Evolutionary conservation across 1,139 yeast genomes (phyloP), one percentile per base, ranked within the genome.

Genomic region (Debaryomycetaceae sp.): DNA sequence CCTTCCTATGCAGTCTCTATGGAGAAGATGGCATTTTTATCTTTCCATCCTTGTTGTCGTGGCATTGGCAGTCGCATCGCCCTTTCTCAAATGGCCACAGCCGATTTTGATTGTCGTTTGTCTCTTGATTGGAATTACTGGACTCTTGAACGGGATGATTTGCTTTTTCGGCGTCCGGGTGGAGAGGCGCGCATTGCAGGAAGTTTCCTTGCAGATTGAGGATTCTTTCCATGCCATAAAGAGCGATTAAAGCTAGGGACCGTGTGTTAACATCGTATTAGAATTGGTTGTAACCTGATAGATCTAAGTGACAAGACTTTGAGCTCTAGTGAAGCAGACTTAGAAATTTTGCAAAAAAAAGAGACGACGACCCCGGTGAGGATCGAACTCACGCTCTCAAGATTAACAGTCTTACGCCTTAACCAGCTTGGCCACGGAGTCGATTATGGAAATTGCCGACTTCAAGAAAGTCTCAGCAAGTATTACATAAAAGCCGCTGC

Each of bases 91-190:
- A 1, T 55, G 49, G 25, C 44, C 56, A 15, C 68, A 73, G 1
- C 69, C 75, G 10, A 74, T 79, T 71, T 62, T 73, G 1, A 68
- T 80, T 1, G 66, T 80, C 1, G 51, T 80, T 22, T 58, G 73
- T 13, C 41, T 79, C 2, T 40, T 74, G 0, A 49, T 82, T 4
- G 65, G 76, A 0, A 61, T 73, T 5, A 65, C 90, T 0, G 96
- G 95, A 1, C 57, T 72, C 0, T 47, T 81, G 2, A 77, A 85
- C 46, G 95, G 95, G 0, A 45, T 83, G 32, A 78, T 90, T 32
- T 87, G 92, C 35, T 71, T 67, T 36, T 48, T 83, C 27, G 90
- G 87, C 43, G 93, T 93, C 1, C 63, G 86, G 28, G 67, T 74
- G 14, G 99, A 92, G 47, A 55, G 62, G 39, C 60, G 97, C 31